Evolutionary conservation across 306 rosid species (phyloP).

Genomic region (Quercus robur): DNA sequence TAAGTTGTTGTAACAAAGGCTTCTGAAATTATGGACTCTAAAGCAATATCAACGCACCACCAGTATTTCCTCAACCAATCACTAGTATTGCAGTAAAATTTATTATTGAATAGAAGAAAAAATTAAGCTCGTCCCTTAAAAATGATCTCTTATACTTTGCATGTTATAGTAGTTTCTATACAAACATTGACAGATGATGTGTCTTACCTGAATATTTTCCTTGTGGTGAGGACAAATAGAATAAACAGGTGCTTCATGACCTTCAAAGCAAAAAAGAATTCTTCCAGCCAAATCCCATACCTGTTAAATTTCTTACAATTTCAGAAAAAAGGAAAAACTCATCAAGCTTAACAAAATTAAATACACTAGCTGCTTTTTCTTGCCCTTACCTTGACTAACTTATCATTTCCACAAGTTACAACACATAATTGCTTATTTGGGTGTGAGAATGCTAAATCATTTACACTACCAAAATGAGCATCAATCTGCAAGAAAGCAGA

Average conservation of each 20-base stretch:
- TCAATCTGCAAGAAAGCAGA: constrained; percentile 53
- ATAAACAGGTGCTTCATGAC: constrained; percentile 86
- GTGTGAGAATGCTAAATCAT: constrained; percentile 88
- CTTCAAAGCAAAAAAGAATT: constrained; percentile 64
- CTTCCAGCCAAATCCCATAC: constrained; percentile 82
- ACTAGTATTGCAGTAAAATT: not conserved
- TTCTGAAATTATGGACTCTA: not conserved
- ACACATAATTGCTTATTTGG: constrained; percentile 73
- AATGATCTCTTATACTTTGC: not conserved
- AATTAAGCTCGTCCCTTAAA: not conserved
- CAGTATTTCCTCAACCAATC: not conserved
- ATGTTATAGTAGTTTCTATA: not conserved
- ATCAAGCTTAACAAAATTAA: not conserved
- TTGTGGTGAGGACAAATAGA: constrained; percentile 92
- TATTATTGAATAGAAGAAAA: not conserved
- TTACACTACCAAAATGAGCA: constrained; percentile 85
- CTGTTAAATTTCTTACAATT: constrained; percentile 32
- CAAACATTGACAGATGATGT: not conserved
- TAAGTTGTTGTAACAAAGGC: not conserved
- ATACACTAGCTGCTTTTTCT: not conserved
- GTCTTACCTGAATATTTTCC: constrained; percentile 72
- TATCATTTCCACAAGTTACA: constrained; percentile 88
- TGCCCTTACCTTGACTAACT: constrained; percentile 65
- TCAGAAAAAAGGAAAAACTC: not conserved
- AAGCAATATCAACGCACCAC: not conserved